Percentiles rank a stretch among this genome's conserved stretches.
These are phyloP conservation scores for Malus hybrid DNA, from an alignment of 331 rosid genomes.

Conservation along the genomic window DNA sequence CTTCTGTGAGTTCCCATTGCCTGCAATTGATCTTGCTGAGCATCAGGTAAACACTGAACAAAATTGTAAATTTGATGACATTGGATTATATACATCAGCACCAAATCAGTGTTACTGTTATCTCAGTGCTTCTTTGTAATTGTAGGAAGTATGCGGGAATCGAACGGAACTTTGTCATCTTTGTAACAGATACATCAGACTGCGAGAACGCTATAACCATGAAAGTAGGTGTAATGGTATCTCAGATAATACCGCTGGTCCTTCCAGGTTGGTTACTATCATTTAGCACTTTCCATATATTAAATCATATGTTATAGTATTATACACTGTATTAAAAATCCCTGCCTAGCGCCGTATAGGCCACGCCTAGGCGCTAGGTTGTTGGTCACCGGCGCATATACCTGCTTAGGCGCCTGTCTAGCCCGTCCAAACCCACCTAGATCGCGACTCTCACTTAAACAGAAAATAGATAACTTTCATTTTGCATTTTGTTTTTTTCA, in stretches of 20 bases:
- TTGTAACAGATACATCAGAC: conserved; percentile 70
- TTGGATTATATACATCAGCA: neutral
- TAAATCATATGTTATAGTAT: neutral
- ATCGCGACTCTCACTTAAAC: no score
- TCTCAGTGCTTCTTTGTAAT: conserved; percentile 4
- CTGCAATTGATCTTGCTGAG: conserved; percentile 79
- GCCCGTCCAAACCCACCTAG: no score
- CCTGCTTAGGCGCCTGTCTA: no score
- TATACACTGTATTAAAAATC: no score
- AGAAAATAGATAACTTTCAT: no score
- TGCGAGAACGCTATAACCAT: conserved; percentile 68
- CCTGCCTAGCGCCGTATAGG: no score
- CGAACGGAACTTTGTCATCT: conserved; percentile 80
- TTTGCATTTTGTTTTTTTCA: no score
- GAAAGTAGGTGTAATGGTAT: conserved; percentile 53
- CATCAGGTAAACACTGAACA: conserved; percentile 56
- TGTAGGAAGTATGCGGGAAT: conserved; percentile 92
- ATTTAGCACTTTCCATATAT: neutral
- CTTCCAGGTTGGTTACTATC: conserved; percentile 63
- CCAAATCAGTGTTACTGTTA: neutral
- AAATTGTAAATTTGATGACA: conserved; percentile 10
- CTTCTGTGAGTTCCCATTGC: conserved; percentile 93
- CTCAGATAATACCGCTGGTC: conserved; percentile 28
- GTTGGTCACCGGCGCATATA: no score
- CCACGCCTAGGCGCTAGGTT: no score